A percentile compares a stretch with the other conserved stretches of the same genome.
Conservation (phyloP, 2,329 filamentous ascomycete species). For the Colletotrichum godetiae region DNA sequence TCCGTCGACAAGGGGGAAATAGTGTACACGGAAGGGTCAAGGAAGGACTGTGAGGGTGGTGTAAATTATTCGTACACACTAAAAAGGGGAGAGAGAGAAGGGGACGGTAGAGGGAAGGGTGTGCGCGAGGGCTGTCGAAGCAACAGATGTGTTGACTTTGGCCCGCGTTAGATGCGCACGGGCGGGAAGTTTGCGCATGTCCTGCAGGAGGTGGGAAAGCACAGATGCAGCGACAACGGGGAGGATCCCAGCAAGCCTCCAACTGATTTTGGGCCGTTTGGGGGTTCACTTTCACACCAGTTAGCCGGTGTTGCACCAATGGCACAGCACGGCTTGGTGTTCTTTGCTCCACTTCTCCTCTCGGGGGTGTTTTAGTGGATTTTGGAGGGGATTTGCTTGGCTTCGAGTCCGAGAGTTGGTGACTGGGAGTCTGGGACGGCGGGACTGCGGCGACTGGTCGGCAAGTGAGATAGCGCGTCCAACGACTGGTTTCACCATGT, state of each 20-base stretch:
- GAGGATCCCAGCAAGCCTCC: constrained; percentile 2
- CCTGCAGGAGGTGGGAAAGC: constrained; percentile 31
- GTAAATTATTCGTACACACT: constrained; percentile 1
- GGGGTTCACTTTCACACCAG: neutral
- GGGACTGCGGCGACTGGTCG: constrained; percentile 13
- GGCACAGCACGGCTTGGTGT: neutral
- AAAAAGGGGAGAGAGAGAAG: constrained; percentile 28
- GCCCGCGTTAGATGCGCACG: constrained; percentile 26
- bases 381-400: constrained; percentile 6
- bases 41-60: constrained; percentile 8
- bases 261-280: neutral
- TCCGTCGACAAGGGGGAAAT: neutral
- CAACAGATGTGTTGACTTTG: constrained; percentile 28
- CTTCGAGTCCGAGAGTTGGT: constrained; percentile 5
- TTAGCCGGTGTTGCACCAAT: neutral
- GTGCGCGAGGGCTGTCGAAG: constrained; percentile 30
- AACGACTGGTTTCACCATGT: constrained; percentile 33
- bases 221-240: constrained; percentile 26
- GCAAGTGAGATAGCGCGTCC: constrained; percentile 5
- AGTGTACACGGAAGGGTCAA: neutral
- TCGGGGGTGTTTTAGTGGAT: neutral
- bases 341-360: neutral
- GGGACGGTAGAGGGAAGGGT: neutral
- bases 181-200: constrained; percentile 33
- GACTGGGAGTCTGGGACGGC: neutral